A percentile compares a stretch with the other conserved stretches of the same genome.
phyloP scores from a whole-genome alignment of 1,284 basidiomycete species.

The Naganishia albida region DNA sequence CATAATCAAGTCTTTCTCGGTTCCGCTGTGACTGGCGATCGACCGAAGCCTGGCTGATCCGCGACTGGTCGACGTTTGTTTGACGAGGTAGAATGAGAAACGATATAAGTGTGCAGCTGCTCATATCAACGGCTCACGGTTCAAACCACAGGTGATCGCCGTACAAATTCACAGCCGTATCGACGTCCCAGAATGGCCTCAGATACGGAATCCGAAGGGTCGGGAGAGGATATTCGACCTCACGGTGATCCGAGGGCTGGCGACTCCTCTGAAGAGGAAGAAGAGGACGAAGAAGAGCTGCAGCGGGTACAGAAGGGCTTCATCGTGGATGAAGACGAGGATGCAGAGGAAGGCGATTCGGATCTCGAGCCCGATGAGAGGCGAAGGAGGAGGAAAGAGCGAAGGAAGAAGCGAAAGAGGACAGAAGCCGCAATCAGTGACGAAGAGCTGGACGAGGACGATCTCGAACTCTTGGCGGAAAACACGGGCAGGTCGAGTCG shows the following conservation, averaged over 20 bases:
- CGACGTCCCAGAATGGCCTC: constrained; percentile 5
- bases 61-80: too few relatives aligned
- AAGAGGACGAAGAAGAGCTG: constrained; percentile 53
- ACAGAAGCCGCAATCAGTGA: constrained; percentile 20
- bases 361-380: constrained; percentile 39
- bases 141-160: too few relatives aligned
- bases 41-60: neutral
- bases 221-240: constrained; percentile 53
- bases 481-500: constrained; percentile 72
- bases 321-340: constrained; percentile 52
- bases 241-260: constrained; percentile 45
- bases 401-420: constrained; percentile 45
- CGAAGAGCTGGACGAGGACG: constrained; percentile 86
- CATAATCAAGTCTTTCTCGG: neutral
- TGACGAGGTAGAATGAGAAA: too few relatives aligned
- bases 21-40: neutral
- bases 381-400: constrained; percentile 42
- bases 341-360: constrained; percentile 49
- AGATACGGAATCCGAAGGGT: constrained; percentile 45
- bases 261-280: constrained; percentile 55
- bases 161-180: neutral
- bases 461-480: constrained; percentile 89
- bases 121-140: too few relatives aligned
- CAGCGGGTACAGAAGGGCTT: constrained; percentile 52
- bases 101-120: too few relatives aligned